Evolutionary conservation across 2,329 filamentous ascomycete genomes (phyloP).

Genomic region (Emydomyces testavorans): DNA sequence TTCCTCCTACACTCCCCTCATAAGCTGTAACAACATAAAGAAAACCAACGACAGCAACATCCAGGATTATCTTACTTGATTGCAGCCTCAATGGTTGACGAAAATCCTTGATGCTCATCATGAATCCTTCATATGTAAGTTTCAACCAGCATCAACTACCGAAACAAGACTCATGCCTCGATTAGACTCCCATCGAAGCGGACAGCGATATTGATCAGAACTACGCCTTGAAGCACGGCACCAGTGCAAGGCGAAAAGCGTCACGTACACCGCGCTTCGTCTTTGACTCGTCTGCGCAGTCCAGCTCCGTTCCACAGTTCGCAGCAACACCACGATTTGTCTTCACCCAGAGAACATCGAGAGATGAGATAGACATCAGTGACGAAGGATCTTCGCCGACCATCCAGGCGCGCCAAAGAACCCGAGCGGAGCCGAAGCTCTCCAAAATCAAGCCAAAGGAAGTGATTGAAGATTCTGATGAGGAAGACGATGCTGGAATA

Average conservation of each 20-base stretch:
- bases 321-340: conserved; percentile 17
- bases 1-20: no score
- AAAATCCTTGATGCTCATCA: no score
- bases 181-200: not conserved
- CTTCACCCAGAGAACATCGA: conserved; percentile 3
- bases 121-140: not conserved
- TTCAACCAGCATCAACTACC: not conserved
- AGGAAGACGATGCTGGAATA: not conserved
- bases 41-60: no score
- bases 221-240: not conserved
- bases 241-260: not conserved
- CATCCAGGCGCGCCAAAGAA: not conserved
- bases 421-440: not conserved
- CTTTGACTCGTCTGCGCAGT: conserved; percentile 14
- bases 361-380: conserved; percentile 10
- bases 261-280: conserved; percentile 14
- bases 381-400: conserved; percentile 7
- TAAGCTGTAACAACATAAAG: no score
- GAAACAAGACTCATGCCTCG: not conserved
- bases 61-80: no score
- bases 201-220: not conserved
- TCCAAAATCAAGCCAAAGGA: conserved; percentile 1
- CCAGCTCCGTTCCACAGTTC: conserved; percentile 13
- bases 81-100: no score
- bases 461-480: conserved; percentile 14